These are phyloP conservation scores for Diaporthe ampelina DNA, from an alignment of 2,329 filamentous ascomycete genomes.

Conservation along the genomic window DNA sequence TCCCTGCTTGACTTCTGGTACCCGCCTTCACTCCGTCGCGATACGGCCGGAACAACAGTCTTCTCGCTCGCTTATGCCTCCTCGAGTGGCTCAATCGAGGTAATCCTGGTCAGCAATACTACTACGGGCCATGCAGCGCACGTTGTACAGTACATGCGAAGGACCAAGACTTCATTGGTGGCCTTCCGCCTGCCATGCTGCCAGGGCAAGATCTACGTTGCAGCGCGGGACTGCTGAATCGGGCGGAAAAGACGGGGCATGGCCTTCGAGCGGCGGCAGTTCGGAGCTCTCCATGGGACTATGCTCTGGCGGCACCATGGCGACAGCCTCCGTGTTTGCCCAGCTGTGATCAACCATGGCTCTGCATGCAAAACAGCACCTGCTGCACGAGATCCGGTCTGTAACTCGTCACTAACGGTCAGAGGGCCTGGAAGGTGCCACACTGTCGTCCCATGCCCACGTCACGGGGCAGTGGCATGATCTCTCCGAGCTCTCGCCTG, in stretches of 20 bases:
- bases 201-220: constrained; percentile 34
- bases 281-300: constrained; percentile 28
- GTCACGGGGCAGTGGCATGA: constrained; percentile 39
- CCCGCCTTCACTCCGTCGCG: neutral
- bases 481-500: constrained; percentile 34
- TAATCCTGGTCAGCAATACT: neutral
- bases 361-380: neutral
- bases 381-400: constrained; percentile 14
- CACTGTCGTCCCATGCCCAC: constrained; percentile 31
- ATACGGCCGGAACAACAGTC: neutral
- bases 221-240: constrained; percentile 25
- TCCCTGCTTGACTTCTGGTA: no score
- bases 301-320: neutral
- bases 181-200: constrained; percentile 3
- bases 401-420: constrained; percentile 17
- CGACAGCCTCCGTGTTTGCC: constrained; percentile 17
- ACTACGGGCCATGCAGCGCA: neutral
- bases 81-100: neutral
- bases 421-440: constrained; percentile 18
- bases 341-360: constrained; percentile 1
- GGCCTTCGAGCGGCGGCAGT: neutral
- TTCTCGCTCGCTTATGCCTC: constrained; percentile 19
- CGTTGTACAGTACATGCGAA: constrained; percentile 9
- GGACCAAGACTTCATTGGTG: neutral
- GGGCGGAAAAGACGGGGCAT: constrained; percentile 6